Percentiles rank a stretch among this genome's conserved stretches.
Conservation (phyloP, 139 green algal species). For the Closterium sp. region DNA sequence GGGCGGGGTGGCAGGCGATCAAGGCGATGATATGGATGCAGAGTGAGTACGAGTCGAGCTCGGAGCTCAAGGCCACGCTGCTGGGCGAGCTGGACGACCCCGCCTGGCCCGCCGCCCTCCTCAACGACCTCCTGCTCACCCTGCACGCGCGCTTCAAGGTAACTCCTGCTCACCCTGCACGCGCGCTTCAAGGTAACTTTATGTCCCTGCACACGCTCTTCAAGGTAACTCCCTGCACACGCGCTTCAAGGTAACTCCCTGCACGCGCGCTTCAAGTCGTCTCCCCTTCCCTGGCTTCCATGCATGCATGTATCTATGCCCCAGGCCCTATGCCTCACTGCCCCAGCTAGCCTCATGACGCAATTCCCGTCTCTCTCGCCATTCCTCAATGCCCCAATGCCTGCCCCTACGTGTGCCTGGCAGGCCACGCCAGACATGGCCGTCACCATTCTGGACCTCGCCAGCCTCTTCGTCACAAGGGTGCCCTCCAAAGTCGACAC, state of each 20-base stretch:
- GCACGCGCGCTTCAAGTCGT: conserved; percentile 25
- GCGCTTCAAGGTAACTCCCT: conserved; percentile 37
- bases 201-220: neutral
- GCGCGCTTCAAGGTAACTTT: no score
- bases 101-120: conserved; percentile 21
- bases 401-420: neutral
- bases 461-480: conserved; percentile 22
- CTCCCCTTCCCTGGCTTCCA: neutral
- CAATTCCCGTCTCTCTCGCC: no score
- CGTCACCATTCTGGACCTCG: conserved; percentile 39
- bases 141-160: conserved; percentile 41
- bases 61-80: conserved; percentile 41
- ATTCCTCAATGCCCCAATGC: neutral
- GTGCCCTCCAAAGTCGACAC: conserved; percentile 44
- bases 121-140: conserved; percentile 45
- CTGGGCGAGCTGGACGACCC: conserved; percentile 35
- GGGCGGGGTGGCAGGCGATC: neutral
- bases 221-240: conserved; percentile 27
- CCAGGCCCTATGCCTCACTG: no score
- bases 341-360: no score
- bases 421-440: conserved; percentile 31
- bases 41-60: conserved; percentile 9
- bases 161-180: neutral
- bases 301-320: neutral
- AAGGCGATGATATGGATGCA: conserved; percentile 53